Conservation (phyloP, 371 early-diverging fungal species). For the Mucor velutinosus region DNA sequence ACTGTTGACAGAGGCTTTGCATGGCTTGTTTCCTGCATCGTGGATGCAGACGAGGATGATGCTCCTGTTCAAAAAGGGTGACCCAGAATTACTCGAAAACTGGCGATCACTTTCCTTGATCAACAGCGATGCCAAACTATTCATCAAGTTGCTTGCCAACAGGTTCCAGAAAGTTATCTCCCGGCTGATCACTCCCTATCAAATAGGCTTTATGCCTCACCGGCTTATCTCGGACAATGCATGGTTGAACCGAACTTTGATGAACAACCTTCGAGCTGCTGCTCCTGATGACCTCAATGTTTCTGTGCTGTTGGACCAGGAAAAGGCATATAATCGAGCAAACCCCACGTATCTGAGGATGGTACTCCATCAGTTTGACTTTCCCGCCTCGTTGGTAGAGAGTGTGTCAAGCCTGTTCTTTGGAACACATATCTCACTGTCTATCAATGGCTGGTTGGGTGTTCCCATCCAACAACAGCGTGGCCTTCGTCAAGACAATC, state of each 20-base stretch:
- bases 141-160: constrained; percentile 21
- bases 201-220: constrained; percentile 11
- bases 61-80: constrained; percentile 37
- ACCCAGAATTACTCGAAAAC: constrained; percentile 18
- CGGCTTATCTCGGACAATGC: constrained; percentile 25
- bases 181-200: neutral
- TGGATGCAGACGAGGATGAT: constrained; percentile 31
- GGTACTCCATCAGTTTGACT: neutral
- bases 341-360: constrained; percentile 17
- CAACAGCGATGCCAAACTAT: constrained; percentile 30
- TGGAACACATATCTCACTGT: too few species aligned
- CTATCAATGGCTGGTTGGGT: constrained; percentile 17
- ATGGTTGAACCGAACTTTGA: constrained; percentile 8
- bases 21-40: neutral
- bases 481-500: constrained; percentile 22
- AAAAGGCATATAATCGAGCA: constrained; percentile 7
- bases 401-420: too few species aligned
- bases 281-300: neutral
- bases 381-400: too few species aligned
- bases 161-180: constrained; percentile 1
- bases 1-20: constrained; percentile 17
- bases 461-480: neutral
- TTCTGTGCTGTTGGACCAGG: constrained; percentile 10
- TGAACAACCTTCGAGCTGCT: constrained; percentile 2
- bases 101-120: constrained; percentile 32